Conservation (phyloP, 768 basidiomycete species). For the Boletus vermiculosoides region DNA sequence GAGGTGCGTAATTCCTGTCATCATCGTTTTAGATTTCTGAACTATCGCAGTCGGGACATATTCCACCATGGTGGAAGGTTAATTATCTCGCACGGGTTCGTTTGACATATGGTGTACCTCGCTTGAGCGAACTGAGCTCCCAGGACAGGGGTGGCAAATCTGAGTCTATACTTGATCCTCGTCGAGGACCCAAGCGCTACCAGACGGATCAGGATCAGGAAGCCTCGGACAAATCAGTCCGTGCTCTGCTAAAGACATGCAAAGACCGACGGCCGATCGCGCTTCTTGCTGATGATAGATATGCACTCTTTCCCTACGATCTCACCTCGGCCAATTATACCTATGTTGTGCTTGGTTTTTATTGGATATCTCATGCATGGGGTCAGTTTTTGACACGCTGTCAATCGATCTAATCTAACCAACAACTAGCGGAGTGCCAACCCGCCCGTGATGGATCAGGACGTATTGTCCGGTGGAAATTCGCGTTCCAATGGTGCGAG, state of each 20-base stretch:
- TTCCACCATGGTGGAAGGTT: slow-evolving; percentile 64
- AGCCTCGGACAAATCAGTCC: slow-evolving; percentile 67
- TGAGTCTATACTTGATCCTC: slow-evolving; percentile 47
- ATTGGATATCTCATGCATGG: slow-evolving; percentile 67
- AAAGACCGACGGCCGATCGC: slow-evolving; percentile 57
- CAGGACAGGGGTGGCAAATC: slow-evolving; percentile 62
- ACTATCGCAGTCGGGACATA: slow-evolving; percentile 56
- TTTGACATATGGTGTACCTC: background rate
- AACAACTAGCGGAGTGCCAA: slow-evolving; percentile 56
- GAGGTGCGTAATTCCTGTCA: slow-evolving; percentile 40
- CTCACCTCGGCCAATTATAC: slow-evolving; percentile 48
- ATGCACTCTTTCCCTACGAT: slow-evolving; percentile 70
- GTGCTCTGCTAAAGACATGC: slow-evolving; percentile 62
- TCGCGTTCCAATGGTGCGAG: slow-evolving; percentile 82
- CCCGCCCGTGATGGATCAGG: slow-evolving; percentile 44
- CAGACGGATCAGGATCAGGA: slow-evolving; percentile 62
- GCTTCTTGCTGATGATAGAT: slow-evolving; percentile 73
- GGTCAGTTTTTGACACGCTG: slow-evolving; percentile 8
- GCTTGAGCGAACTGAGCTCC: background rate
- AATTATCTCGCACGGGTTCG: slow-evolving; percentile 84
- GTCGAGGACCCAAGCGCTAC: slow-evolving; percentile 39
- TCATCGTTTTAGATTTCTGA: slow-evolving; percentile 9
- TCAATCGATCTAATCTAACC: slow-evolving; percentile 17
- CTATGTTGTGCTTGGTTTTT: slow-evolving; percentile 56
- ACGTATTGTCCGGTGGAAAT: slow-evolving; percentile 74